Conservation (phyloP, 140 eudicot species). For the Ambrosia hybrid region DNA sequence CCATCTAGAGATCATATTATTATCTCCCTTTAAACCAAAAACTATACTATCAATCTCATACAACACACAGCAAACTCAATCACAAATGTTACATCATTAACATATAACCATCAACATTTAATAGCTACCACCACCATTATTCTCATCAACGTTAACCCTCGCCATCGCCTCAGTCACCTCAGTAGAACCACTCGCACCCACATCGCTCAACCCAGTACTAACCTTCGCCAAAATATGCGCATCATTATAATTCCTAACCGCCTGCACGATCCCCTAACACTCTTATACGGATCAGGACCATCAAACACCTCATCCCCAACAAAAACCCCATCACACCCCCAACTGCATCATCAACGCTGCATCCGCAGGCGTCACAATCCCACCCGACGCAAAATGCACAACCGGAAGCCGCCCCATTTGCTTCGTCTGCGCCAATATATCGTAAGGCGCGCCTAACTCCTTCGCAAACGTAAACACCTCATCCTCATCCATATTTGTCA, state of each 20-base stretch:
- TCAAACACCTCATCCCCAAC: slow-evolving; percentile 64
- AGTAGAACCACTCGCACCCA: slow-evolving; percentile 30
- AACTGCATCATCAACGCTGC: slow-evolving; percentile 89
- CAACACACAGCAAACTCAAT: background rate
- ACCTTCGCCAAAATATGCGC: slow-evolving; percentile 53
- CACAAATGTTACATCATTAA: too few species aligned
- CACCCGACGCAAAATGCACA: slow-evolving; percentile 90
- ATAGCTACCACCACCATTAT: slow-evolving; percentile 15
- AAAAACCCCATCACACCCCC: slow-evolving; percentile 89
- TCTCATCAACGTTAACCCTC: slow-evolving; percentile 54
- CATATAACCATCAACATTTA: too few species aligned
- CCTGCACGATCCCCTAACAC: slow-evolving; percentile 72
- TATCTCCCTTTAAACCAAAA: slow-evolving; percentile 5
- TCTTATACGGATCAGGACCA: slow-evolving; percentile 57
- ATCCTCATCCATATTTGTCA: slow-evolving; percentile 82
- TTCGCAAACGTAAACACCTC: slow-evolving; percentile 72
- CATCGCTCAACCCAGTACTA: slow-evolving; percentile 63
- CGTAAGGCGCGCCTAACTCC: slow-evolving; percentile 66
- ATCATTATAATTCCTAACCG: slow-evolving; percentile 77
- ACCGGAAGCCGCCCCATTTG: slow-evolving; percentile 89
- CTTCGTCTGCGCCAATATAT: slow-evolving; percentile 79
- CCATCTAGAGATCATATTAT: slow-evolving; percentile 15
- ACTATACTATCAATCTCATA: slow-evolving; percentile 19
- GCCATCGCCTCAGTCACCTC: slow-evolving; percentile 64
- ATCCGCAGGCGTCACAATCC: slow-evolving; percentile 85